These are phyloP conservation scores for Fusarium tricinctum DNA, from an alignment of 2,329 filamentous ascomycete genomes.

Conservation along the genomic window DNA sequence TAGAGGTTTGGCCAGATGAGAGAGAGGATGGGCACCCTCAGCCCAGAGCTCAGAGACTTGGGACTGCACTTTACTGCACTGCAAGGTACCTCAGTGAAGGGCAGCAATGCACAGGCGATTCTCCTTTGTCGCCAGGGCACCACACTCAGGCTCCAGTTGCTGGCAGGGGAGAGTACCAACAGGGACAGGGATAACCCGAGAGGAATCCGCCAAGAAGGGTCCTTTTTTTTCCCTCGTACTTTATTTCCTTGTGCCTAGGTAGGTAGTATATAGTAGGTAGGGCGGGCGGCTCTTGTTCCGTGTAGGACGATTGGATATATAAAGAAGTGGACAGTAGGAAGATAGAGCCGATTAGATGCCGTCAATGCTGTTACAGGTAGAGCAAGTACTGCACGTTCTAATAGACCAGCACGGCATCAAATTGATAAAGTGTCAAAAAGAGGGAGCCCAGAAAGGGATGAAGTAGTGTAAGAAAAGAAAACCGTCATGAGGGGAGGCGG, in stretches of 20 bases:
- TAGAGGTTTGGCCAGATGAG: slow-evolving; percentile 24
- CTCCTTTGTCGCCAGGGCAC: slow-evolving; percentile 48
- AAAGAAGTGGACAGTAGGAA: too few relatives aligned
- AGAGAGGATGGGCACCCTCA: slow-evolving; percentile 10
- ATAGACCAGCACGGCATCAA: slow-evolving; percentile 13
- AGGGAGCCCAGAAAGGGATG: slow-evolving; percentile 24
- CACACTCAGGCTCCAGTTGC: slow-evolving; percentile 41
- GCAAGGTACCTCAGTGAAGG: background rate
- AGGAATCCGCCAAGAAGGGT: slow-evolving; percentile 44
- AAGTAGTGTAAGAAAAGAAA: slow-evolving; percentile 27
- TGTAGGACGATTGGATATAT: slow-evolving; percentile 10
- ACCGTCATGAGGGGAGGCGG: slow-evolving; percentile 12
- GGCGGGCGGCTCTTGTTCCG: slow-evolving; percentile 14
- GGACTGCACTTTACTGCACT: slow-evolving; percentile 2
- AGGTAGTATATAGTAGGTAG: background rate
- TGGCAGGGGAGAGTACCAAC: slow-evolving; percentile 39
- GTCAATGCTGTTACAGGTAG: background rate
- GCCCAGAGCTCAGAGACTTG: background rate
- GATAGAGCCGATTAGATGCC: too few relatives aligned
- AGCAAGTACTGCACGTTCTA: slow-evolving; percentile 6
- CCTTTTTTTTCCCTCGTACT: slow-evolving; percentile 19
- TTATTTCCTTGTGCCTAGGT: slow-evolving; percentile 18
- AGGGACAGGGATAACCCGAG: slow-evolving; percentile 40
- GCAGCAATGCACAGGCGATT: slow-evolving; percentile 31
- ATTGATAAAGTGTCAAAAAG: slow-evolving; percentile 17